Conservation (phyloP, 2,329 filamentous ascomycete genomes). For the Pleoardoris graminearum region DNA sequence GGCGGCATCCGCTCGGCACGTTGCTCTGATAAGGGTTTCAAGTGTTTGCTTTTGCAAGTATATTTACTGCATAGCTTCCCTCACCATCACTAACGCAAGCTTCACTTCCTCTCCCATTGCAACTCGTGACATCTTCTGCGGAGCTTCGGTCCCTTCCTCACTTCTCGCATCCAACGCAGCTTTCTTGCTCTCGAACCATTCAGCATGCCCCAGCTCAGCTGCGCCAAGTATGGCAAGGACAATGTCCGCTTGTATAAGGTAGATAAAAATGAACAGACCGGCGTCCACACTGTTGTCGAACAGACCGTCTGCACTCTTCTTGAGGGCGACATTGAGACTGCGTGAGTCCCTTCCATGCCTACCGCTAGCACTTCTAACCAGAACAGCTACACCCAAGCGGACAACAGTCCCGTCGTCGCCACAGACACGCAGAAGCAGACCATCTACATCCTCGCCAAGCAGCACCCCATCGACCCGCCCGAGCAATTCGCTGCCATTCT, state of each 20-base stretch:
- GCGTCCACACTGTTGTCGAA: constrained; percentile 83
- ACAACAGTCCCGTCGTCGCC: constrained; percentile 93
- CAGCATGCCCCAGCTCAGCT: constrained; percentile 53
- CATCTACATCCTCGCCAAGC: constrained; percentile 86
- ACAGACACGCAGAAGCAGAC: constrained; percentile 99
- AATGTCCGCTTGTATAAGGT: constrained; percentile 99
- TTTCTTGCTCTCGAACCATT: neutral
- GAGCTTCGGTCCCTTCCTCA: neutral
- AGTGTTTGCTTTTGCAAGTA: constrained; percentile 29
- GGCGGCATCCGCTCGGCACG: constrained; percentile 35
- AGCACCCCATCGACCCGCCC: constrained; percentile 87
- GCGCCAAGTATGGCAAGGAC: constrained; percentile 87
- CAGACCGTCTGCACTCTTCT: constrained; percentile 93
- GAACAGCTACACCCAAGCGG: constrained; percentile 81
- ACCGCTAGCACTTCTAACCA: constrained; percentile 19
- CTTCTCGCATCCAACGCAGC: neutral
- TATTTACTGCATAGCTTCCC: constrained; percentile 32
- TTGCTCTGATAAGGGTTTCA: constrained; percentile 40
- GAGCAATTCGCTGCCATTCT: constrained; percentile 88
- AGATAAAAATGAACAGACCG: constrained; percentile 73
- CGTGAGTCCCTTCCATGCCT: constrained; percentile 56
- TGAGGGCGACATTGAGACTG: constrained; percentile 86
- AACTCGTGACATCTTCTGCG: constrained; percentile 4
- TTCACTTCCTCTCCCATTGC: constrained; percentile 15
- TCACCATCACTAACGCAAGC: constrained; percentile 18